A percentile compares a stretch with the other conserved stretches of the same genome.
phyloP scores from a whole-genome alignment of 1,284 basidiomycete genomes.

The Ustilago sp. region DNA sequence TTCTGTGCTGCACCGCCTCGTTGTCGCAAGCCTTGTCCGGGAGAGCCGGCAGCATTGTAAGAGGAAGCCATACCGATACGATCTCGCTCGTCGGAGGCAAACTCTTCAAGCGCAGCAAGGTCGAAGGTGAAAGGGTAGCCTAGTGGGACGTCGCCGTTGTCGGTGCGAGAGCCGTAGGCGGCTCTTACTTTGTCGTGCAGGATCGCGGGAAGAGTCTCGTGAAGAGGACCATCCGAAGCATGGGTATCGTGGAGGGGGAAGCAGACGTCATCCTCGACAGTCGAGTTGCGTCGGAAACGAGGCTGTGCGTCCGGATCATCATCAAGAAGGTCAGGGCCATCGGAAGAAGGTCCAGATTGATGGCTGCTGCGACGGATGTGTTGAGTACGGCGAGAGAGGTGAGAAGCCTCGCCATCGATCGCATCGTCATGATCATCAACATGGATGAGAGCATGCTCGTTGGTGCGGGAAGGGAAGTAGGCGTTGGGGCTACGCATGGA shows the following conservation, averaged over 20 bases:
- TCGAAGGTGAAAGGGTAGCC: conserved; percentile 68
- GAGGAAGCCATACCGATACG: conserved; percentile 42
- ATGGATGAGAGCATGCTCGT: conserved; percentile 41
- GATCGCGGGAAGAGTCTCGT: conserved; percentile 31
- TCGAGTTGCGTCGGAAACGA: conserved; percentile 52
- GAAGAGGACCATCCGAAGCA: conserved; percentile 18
- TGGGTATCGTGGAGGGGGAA: conserved; percentile 60
- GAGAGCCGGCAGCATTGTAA: conserved; percentile 26
- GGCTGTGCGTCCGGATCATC: conserved; percentile 17
- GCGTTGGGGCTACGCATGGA: conserved; percentile 45
- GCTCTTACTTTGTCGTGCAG: conserved; percentile 24
- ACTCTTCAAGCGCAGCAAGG: conserved; percentile 60
- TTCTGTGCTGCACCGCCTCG: conserved; percentile 30
- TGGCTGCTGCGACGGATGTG: conserved; percentile 29
- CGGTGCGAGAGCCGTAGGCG: conserved; percentile 19
- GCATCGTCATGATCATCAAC: conserved; percentile 34
- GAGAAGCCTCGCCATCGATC: conserved; percentile 35
- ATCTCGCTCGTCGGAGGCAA: conserved; percentile 63
- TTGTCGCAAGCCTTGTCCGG: conserved; percentile 40
- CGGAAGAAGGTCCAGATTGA: conserved; percentile 21
- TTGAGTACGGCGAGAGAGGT: conserved; percentile 39
- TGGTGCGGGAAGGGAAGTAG: conserved; percentile 38
- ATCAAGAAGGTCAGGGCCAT: conserved; percentile 18
- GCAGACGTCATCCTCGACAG: conserved; percentile 66
- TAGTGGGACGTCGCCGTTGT: conserved; percentile 40